phyloP scores from a whole-genome alignment of 2,329 filamentous ascomycete genomes.

The Didymella exigua region DNA sequence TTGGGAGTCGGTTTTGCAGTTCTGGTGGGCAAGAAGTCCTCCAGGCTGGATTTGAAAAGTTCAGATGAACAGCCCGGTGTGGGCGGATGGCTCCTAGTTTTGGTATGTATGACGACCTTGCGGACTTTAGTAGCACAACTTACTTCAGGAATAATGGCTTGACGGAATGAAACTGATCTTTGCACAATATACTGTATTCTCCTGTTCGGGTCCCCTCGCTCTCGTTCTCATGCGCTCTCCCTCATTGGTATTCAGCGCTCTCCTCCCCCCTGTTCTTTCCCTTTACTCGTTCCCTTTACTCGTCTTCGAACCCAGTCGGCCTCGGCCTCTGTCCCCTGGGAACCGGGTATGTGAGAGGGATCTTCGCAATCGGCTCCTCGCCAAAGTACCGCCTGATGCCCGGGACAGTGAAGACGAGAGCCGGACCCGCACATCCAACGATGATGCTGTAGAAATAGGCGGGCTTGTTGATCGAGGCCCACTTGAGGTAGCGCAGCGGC shows the following conservation, averaged over 20 bases:
- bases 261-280: not conserved
- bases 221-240: not conserved
- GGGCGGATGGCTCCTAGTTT: not conserved
- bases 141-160: not conserved
- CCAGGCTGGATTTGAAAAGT: not conserved
- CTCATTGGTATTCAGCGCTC: constrained; percentile 2
- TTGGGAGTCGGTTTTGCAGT: not conserved
- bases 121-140: not conserved
- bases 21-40: not conserved
- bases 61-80: not conserved
- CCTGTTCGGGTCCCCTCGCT: not conserved
- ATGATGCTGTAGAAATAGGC: constrained; percentile 88
- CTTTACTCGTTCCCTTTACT: constrained; percentile 18
- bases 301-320: constrained; percentile 55
- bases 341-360: constrained; percentile 88
- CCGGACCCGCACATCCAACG: constrained; percentile 74
- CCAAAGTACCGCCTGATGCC: constrained; percentile 74
- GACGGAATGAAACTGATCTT: constrained; percentile 32
- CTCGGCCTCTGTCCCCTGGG: constrained; percentile 54
- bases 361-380: constrained; percentile 68
- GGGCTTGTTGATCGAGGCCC: constrained; percentile 85
- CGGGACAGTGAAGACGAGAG: constrained; percentile 72
- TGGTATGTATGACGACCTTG: too few species aligned
- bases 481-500: constrained; percentile 84
- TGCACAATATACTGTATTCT: constrained; percentile 29